Evolutionary conservation across 2,329 filamentous ascomycete species (phyloP).

Genomic region (Sclerotinia sclerotiorum): DNA sequence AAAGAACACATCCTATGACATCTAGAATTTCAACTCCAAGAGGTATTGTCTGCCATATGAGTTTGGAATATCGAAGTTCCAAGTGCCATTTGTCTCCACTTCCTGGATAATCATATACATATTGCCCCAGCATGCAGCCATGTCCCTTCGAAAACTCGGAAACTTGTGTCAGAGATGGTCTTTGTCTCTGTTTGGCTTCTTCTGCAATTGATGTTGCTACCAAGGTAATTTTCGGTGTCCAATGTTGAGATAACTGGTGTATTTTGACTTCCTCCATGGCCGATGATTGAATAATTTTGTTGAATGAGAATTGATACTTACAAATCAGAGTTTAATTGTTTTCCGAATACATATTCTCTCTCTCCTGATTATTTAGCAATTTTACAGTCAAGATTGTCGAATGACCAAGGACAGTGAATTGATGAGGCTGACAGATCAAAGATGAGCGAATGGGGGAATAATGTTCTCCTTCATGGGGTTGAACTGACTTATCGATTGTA

Average conservation of each 20-base stretch:
- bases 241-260: slow-evolving; percentile 3
- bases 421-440: slow-evolving; percentile 16
- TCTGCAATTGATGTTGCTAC: not conserved
- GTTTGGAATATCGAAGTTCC: slow-evolving; percentile 20
- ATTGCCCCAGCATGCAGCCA: slow-evolving; percentile 19
- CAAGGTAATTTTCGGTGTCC: slow-evolving; percentile 5
- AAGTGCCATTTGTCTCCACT: slow-evolving; percentile 14
- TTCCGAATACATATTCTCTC: not conserved
- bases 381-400: not conserved
- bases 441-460: not conserved
- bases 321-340: slow-evolving; percentile 9
- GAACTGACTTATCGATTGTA: slow-evolving; percentile 5
- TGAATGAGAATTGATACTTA: slow-evolving; percentile 17
- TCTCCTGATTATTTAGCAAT: not conserved
- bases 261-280: slow-evolving; percentile 18
- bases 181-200: slow-evolving; percentile 6
- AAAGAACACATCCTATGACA: slow-evolving; percentile 30
- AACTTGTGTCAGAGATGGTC: not conserved
- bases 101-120: slow-evolving; percentile 12
- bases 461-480: not conserved
- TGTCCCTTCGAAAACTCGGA: not conserved
- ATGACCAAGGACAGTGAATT: slow-evolving; percentile 9
- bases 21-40: slow-evolving; percentile 24
- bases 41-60: slow-evolving; percentile 6
- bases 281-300: not conserved